These are phyloP conservation scores for Claviceps quebecensis DNA, from an alignment of 2,329 filamentous ascomycete genomes.

Conservation along the genomic window DNA sequence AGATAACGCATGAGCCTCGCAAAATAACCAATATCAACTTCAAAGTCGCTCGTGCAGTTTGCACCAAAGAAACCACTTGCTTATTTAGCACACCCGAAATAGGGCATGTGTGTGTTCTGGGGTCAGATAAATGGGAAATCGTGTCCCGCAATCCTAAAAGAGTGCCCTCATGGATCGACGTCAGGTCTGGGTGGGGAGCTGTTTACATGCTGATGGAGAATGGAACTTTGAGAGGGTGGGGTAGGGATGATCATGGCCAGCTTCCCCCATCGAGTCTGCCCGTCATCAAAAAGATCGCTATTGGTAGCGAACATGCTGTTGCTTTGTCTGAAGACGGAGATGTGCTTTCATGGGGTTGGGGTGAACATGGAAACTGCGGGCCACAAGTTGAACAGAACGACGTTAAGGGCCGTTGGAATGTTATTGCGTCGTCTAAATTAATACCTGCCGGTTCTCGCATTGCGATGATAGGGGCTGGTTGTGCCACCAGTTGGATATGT, in stretches of 20 bases:
- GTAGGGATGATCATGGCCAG: conserved; percentile 74
- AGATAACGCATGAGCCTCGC: conserved; percentile 42
- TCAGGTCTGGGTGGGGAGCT: conserved; percentile 71
- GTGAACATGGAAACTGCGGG: conserved; percentile 94
- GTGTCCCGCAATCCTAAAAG: conserved; percentile 39
- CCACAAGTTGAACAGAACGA: conserved; percentile 47
- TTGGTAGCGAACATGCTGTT: conserved; percentile 84
- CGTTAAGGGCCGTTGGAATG: conserved; percentile 55
- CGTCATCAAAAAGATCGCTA: conserved; percentile 47
- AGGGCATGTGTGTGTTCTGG: conserved; percentile 54
- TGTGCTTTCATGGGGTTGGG: conserved; percentile 87
- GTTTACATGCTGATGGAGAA: conserved; percentile 55
- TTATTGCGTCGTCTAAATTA: conserved; percentile 45
- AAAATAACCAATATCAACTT: conserved; percentile 48
- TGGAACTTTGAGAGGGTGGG: conserved; percentile 57
- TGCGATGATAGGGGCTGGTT: conserved; percentile 61
- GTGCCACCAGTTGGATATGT: conserved; percentile 74
- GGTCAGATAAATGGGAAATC: conserved; percentile 61
- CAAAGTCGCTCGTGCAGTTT: conserved; percentile 51
- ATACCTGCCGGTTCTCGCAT: conserved; percentile 39
- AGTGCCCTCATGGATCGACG: conserved; percentile 46
- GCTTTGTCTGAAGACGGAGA: conserved; percentile 50
- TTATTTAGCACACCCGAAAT: conserved; percentile 40
- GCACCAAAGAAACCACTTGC: conserved; percentile 77
- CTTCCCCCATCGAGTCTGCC: conserved; percentile 52